Base-by-base conservation (phyloP, 2,329 filamentous ascomycete species). In the Hymenoscyphus repandus region DNA sequence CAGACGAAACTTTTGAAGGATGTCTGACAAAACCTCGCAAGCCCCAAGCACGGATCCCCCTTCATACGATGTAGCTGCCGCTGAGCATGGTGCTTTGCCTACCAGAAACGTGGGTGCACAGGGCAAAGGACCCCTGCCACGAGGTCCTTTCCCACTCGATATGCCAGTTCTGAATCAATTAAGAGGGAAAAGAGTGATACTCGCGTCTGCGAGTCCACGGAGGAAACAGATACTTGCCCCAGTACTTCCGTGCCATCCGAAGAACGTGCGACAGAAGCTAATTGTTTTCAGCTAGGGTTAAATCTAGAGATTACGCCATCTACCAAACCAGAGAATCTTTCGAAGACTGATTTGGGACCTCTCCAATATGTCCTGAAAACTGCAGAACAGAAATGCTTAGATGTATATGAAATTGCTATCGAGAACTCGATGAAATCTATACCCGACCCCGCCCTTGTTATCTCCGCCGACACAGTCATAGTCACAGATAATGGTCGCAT, bases 311-410 rank as follows among this genome's bases (percentile, higher is more conserved):
- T 96, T 63, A 78, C 85, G 54, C 90, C 93, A 13, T 96, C 90
- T 38, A 83, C 79, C 48, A 84, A 88, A 58, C 85, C 88, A 47
- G 93, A 99, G 72, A 79, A 97, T 72, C 80, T 96, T 49, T 79
- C 88, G 62, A 96, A 97, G 69, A 68, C 72, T 6, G 68, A 71
- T 2, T 79, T 92, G 52, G 82, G 84, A 1, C 89, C 93, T 1
- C 87, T 88, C 68, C 90, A 95, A 72, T 99, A 99, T 72, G 93
- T 96, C 17, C 77, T 91, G 12, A 82, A 85, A 51, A 99, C 93
- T 1, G 92, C 92, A 3, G 81, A 82, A 18, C 80, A 86, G 61
- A 99, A 99, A 70, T 88, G 85, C 45, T 77, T 90, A 39, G 79
- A 86, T 41, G 88, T 97, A 10, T 70, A 71, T 54, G 62, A 63